phyloP scores from a whole-genome alignment of 768 basidiomycete species.

The Serendipita sp. region DNA sequence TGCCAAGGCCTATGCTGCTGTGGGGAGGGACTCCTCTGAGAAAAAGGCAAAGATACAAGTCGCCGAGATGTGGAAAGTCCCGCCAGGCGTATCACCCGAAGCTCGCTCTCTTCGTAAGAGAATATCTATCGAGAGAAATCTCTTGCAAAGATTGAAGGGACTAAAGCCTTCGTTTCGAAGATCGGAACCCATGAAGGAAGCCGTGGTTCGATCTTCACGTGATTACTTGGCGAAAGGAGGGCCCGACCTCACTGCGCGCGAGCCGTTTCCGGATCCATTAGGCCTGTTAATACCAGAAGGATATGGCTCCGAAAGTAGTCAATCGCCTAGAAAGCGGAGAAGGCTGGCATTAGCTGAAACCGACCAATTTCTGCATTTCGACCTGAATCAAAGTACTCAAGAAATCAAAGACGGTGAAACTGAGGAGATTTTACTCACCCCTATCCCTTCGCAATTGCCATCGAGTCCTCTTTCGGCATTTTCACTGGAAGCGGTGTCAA shows the following conservation, averaged over 20 bases:
- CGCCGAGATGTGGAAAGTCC: slow-evolving; percentile 23
- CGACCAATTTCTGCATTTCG: too few species aligned
- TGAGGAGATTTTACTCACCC: too few species aligned
- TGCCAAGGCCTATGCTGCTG: slow-evolving; percentile 33
- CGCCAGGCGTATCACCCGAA: slow-evolving; percentile 22
- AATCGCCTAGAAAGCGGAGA: not conserved
- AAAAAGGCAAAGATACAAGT: slow-evolving; percentile 37
- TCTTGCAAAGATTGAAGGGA: not conserved
- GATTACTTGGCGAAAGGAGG: too few species aligned
- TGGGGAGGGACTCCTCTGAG: slow-evolving; percentile 34
- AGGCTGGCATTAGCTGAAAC: not conserved
- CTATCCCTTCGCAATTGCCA: too few species aligned
- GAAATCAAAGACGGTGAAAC: too few species aligned
- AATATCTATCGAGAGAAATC: slow-evolving; percentile 23
- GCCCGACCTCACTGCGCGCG: not conserved
- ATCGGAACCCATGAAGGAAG: too few species aligned
- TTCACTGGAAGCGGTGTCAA: not conserved
- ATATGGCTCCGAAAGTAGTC: not conserved
- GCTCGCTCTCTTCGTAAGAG: slow-evolving; percentile 20
- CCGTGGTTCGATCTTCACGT: too few species aligned
- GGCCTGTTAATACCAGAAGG: not conserved
- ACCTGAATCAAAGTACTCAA: too few species aligned
- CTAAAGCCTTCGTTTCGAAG: not conserved
- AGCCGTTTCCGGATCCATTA: not conserved
- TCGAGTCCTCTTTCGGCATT: too few species aligned